Evolutionary conservation across 305 asterid genomes (phyloP), one percentile per base, ranked within the genome.

Genomic region (Solanum hybrid): DNA sequence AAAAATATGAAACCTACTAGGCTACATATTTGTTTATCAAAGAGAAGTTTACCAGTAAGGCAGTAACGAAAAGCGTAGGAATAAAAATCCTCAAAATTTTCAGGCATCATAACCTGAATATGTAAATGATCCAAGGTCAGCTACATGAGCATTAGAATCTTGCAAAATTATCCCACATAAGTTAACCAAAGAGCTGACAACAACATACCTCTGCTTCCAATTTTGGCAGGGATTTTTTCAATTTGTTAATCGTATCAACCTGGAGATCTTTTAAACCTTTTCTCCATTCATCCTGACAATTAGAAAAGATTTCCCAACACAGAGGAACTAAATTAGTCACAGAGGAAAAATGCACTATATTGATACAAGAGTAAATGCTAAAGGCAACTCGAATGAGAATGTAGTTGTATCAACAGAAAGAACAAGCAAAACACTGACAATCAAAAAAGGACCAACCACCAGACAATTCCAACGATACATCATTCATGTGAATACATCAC

Each of bases 201-300:
- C 36, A 76, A 88, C 39, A 89, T 92, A 96, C 99, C 98, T 95
- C 98, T 85, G 90, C 94, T 92, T 94, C 98, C 90, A 97, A 93
- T 80, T 92, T 95, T 88, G 92, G 79, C 88, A 97, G 94, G 17
- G 97, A 92, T 91, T 95, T 96, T 94, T 94, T 94, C 80, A 97
- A 90, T 91, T 96, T 95, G 87, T 31, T 87, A 39, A 93, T 85
- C 9, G 95, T 92, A 89, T 95, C 98, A 79, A 92, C 98, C 91
- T 93, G 92, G 78, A 96, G 92, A 17, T 93, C 95, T 93, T 93
- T 95, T 92, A 97, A 93, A 36, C 98, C 99, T 90, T 91, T 93
- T 89, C 94, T 92, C 99, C 99, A 97, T 93, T 97, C 99, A 31
- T 95, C 97, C 99, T 97, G 93, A 87, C 78, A 91, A 86, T 80